These are phyloP conservation scores for Podospora pseudopauciseta DNA, from an alignment of 495 filamentous ascomycete species.

Conservation along the genomic window DNA sequence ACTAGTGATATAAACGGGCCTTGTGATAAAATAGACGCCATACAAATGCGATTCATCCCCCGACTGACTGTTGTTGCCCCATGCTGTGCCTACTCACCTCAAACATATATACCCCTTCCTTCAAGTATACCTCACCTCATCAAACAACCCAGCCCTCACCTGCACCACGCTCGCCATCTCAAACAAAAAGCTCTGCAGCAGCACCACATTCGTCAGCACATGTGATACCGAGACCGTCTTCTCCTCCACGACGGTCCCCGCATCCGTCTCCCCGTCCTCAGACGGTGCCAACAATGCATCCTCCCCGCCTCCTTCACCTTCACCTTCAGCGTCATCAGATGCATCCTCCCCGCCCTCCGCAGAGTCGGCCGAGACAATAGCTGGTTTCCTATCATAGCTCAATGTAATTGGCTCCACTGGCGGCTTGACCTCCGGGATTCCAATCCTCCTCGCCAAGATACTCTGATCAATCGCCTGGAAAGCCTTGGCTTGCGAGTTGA, in stretches of 20 bases:
- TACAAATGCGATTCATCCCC: neutral
- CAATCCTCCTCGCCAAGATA: slow-evolving; percentile 47
- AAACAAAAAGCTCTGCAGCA: slow-evolving; percentile 80
- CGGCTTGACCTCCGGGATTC: slow-evolving; percentile 30
- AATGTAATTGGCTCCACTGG: slow-evolving; percentile 39
- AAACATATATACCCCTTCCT: neutral
- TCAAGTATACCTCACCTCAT: slow-evolving; percentile 69
- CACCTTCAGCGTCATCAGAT: slow-evolving; percentile 21
- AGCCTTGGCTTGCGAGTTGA: slow-evolving; percentile 45
- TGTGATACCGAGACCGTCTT: slow-evolving; percentile 72
- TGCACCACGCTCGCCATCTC: slow-evolving; percentile 86
- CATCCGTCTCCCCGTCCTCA: slow-evolving; percentile 41
- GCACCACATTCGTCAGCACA: slow-evolving; percentile 74
- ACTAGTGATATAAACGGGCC: neutral
- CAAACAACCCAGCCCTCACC: slow-evolving; percentile 78
- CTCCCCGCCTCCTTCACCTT: slow-evolving; percentile 22
- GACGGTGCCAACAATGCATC: slow-evolving; percentile 32
- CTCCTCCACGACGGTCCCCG: slow-evolving; percentile 28
- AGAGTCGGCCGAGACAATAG: slow-evolving; percentile 24
- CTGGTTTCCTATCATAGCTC: slow-evolving; percentile 34
- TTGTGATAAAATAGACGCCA: neutral
- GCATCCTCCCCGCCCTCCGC: slow-evolving; percentile 14
- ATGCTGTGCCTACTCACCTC: neutral
- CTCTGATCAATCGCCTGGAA: slow-evolving; percentile 53
- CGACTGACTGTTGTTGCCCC: neutral